Evolutionary conservation across 179 eudicot genomes (phyloP).

Genomic region (Vitellaria paradoxa): DNA sequence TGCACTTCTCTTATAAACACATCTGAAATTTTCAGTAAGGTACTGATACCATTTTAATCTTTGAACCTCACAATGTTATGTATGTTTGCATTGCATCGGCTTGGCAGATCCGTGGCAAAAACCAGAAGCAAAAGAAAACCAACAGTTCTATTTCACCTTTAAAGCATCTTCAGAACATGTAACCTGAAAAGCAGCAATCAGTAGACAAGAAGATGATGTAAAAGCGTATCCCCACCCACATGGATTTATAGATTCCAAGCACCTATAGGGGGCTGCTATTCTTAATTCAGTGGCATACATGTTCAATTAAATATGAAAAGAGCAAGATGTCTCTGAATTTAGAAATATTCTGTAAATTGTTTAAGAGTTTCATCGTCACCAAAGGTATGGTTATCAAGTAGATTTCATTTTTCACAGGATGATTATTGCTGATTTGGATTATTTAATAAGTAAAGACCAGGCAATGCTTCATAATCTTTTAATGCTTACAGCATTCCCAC

Average conservation of each 20-base stretch:
- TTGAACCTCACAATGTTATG: neutral
- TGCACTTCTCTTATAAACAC: conserved; percentile 74
- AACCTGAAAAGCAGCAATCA: conserved; percentile 44
- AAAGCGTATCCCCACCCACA: conserved; percentile 20
- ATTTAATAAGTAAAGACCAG: conserved; percentile 82
- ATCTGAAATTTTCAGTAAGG: conserved; percentile 85
- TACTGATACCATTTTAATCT: conserved; percentile 22
- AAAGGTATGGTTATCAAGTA: too few relatives aligned
- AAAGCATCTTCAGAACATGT: conserved; percentile 59
- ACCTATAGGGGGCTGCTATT: neutral
- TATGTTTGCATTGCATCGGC: neutral
- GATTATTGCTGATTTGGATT: conserved; percentile 82
- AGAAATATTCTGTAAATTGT: neutral
- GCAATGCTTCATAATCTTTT: conserved; percentile 90
- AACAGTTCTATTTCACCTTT: conserved; percentile 52
- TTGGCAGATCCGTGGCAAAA: conserved; percentile 60
- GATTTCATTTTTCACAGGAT: conserved; percentile 40
- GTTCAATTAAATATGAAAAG: conserved; percentile 1
- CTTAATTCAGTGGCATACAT: neutral
- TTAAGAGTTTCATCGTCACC: neutral
- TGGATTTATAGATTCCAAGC: neutral
- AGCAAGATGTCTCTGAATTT: neutral
- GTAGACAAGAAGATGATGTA: conserved; percentile 62
- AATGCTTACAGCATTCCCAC: conserved; percentile 84
- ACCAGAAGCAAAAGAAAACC: conserved; percentile 50